Base-by-base conservation (phyloP, 345 rosid species). In the Salix exigua region DNA sequence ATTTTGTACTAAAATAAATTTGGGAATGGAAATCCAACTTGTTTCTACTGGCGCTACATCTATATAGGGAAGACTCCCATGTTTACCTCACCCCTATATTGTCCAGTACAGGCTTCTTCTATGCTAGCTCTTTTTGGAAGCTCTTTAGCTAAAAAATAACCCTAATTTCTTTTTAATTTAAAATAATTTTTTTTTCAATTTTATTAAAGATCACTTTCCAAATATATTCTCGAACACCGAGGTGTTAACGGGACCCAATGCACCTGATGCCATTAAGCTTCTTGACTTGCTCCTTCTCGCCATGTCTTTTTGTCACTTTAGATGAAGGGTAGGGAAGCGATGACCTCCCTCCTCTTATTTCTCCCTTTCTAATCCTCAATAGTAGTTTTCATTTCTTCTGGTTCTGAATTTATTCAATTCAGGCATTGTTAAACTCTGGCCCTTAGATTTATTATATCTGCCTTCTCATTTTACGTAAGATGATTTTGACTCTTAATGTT, bases 1-100 rank as follows among this genome's bases (percentile, higher is more conserved):
- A 74, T 44, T 4, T 17, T 83, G 86, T 85, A 83, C 31, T 74
- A 42, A 84, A 86, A 88, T 88, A 88, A 88, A 66, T 70, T 28
- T 77, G 87, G 86, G 83, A 88, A 76, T 78, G 78, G 71, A 76
- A 70, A 21, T 78, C 66, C 46, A 74, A 63, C 53, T 46, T 75
- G 19, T 35, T 72, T 33, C 26, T 62, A 58, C 61, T 77, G 58
- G 44, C 42, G 71, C 21, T 50, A 21, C 26, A 55, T 21, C n/a
- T 53, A 21, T 21, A 53, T 9, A n/a, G 61, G 21, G 61, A 19
- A n/a, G 8, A 21, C 61, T 21, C 12, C 25, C 61, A 21, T 21
- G 25, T 53, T 53, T 21, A 53, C 12, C 61, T 53, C 61, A 4
- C 6, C 55, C 11, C 8, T 42, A 25, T 44, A 62, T 38, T 70